A percentile compares a stretch with the other conserved stretches of the same genome.
phyloP scores from a whole-genome alignment of 805 yeast species.

The Isabelozyma rhagii region DNA sequence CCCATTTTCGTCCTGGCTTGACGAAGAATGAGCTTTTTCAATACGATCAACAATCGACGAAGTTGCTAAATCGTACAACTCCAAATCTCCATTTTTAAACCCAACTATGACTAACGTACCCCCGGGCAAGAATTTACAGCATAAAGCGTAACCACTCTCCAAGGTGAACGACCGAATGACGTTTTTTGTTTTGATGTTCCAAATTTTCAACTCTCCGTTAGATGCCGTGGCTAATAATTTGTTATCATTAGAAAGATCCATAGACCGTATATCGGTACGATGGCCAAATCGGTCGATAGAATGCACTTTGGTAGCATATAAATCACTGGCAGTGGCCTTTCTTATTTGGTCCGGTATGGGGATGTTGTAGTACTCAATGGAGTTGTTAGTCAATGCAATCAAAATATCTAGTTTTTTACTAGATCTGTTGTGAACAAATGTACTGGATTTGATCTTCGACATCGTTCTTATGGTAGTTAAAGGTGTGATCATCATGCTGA shows the following conservation, averaged over 20 bases:
- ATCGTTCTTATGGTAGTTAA: constrained; percentile 63
- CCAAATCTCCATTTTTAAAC: constrained; percentile 81
- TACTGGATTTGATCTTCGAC: constrained; percentile 60
- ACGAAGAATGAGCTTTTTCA: constrained; percentile 61
- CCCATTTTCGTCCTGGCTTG: constrained; percentile 37
- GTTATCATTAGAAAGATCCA: constrained; percentile 84
- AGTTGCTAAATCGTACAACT: constrained; percentile 81
- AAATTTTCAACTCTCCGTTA: constrained; percentile 81
- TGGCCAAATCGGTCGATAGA: constrained; percentile 80
- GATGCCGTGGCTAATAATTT: constrained; percentile 84
- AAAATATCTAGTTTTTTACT: constrained; percentile 56
- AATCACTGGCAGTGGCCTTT: constrained; percentile 44
- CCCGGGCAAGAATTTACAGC: constrained; percentile 84
- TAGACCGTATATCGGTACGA: constrained; percentile 81
- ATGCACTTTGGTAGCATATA: constrained; percentile 46
- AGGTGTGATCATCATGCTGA: constrained; percentile 63
- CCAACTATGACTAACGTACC: constrained; percentile 85
- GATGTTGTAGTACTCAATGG: constrained; percentile 65
- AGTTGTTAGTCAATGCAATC: constrained; percentile 67
- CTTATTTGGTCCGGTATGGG: constrained; percentile 53
- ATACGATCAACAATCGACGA: constrained; percentile 69
- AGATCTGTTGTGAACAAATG: constrained; percentile 53
- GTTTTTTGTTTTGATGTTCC: constrained; percentile 72
- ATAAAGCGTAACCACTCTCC: constrained; percentile 82
- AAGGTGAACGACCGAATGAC: constrained; percentile 74